A percentile compares a stretch with the other conserved stretches of the same genome.
Conservation (phyloP, 1,284 basidiomycete genomes). For the Papiliotrema nemorosa region DNA sequence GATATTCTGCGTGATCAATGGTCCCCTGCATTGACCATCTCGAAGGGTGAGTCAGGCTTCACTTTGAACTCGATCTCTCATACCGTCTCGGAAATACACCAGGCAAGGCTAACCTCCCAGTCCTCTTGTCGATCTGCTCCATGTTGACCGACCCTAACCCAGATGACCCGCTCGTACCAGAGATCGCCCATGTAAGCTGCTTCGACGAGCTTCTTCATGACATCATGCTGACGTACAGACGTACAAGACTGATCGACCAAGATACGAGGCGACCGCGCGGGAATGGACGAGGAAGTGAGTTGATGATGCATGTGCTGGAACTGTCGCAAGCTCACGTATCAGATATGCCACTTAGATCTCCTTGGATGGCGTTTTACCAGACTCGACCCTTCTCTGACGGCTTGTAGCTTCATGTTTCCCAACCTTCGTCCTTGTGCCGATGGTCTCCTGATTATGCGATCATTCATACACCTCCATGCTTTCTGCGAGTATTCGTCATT, state of each 20-base stretch:
- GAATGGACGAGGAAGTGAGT: slow-evolving; percentile 94
- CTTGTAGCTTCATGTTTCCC: not conserved
- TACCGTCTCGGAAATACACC: not conserved
- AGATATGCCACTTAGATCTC: slow-evolving; percentile 32
- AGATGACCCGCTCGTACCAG: slow-evolving; percentile 72
- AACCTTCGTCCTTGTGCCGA: no score
- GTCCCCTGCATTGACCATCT: slow-evolving; percentile 97
- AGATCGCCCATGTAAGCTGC: slow-evolving; percentile 54
- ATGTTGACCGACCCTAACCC: slow-evolving; percentile 97
- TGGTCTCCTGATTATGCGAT: no score
- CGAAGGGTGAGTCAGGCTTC: slow-evolving; percentile 68
- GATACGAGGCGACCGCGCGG: slow-evolving; percentile 90
- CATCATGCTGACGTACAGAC: slow-evolving; percentile 52
- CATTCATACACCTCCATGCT: no score
- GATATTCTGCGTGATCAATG: slow-evolving; percentile 97
- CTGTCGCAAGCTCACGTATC: slow-evolving; percentile 25
- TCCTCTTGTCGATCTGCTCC: slow-evolving; percentile 90
- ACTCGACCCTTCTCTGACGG: not conserved
- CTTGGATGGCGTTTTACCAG: not conserved
- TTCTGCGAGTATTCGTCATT: no score
- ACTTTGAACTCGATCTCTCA: not conserved
- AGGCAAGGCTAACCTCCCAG: no score
- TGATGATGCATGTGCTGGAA: slow-evolving; percentile 23
- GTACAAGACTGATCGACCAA: slow-evolving; percentile 91
- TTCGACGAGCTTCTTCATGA: not conserved